These are phyloP conservation scores for Erigeron philadelphicus DNA, from an alignment of 140 eudicot species.

Conservation along the genomic window DNA sequence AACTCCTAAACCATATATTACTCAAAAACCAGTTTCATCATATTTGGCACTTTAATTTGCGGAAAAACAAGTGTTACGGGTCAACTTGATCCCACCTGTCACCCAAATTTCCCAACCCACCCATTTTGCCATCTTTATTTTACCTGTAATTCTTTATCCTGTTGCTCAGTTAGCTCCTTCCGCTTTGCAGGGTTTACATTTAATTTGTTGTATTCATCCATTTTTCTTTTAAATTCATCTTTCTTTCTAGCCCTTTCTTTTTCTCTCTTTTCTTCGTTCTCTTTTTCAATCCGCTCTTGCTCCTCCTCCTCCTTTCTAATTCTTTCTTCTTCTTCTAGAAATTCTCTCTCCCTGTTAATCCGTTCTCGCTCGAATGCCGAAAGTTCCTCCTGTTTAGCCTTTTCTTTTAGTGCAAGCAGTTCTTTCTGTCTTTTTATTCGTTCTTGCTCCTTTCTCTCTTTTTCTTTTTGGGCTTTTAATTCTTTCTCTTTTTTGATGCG, in stretches of 20 bases:
- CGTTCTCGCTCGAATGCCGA: slow-evolving; percentile 20
- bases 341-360: slow-evolving; percentile 17
- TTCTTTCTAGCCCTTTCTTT: slow-evolving; percentile 23
- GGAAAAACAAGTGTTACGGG: neutral
- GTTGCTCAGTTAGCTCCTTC: slow-evolving; percentile 39
- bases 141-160: slow-evolving; percentile 57
- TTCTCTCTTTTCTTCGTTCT: slow-evolving; percentile 20
- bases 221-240: slow-evolving; percentile 23
- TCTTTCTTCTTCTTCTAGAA: slow-evolving; percentile 20
- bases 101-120: neutral
- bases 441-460: slow-evolving; percentile 17
- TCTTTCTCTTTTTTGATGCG: slow-evolving; percentile 9
- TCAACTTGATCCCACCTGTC: neutral
- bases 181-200: slow-evolving; percentile 33
- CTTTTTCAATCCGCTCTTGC: slow-evolving; percentile 10
- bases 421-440: slow-evolving; percentile 19
- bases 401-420: slow-evolving; percentile 13
- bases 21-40: neutral
- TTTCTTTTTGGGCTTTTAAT: slow-evolving; percentile 20
- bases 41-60: neutral
- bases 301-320: slow-evolving; percentile 21
- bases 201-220: slow-evolving; percentile 18
- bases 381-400: slow-evolving; percentile 6
- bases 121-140: slow-evolving; percentile 1
- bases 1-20: neutral